Base-by-base conservation (phyloP, 495 filamentous ascomycete genomes). In the Cercophora scortea region DNA sequence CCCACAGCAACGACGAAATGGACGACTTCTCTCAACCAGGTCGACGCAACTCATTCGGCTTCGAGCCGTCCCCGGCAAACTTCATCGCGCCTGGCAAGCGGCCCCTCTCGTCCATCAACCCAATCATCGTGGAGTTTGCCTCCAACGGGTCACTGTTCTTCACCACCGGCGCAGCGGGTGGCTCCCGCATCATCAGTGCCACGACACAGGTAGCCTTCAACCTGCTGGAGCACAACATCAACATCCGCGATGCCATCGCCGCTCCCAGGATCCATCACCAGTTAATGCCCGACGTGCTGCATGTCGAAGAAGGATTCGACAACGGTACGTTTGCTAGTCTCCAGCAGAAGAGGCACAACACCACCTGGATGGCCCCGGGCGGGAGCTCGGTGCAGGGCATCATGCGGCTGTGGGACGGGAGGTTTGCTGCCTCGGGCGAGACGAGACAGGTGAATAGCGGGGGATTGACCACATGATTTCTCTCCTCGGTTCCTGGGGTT, bases 21-120 rank as follows among this genome's bases (percentile, higher is more conserved):
- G 87, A 95, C 62, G 88, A 87, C 78, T 91, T 92, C 72, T 85
- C 80, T n/a, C 87, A 90, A 48, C 90, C 90, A 3, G 79, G 79
- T 13, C 71, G 73, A 0, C 78, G 73, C 13, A 95, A 95, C 68
- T 78, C 81, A 6, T 96, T 95, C 54, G 90, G 89, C 44, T 95
- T 85, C 64, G 69, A 85, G 32, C 90, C 89, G 8, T 87, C 84
- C 1, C 82, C 83, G 0, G 74, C 82, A 15, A 95, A 96, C 74
- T 96, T 79, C 67, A 81, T 95, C 69, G 75, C 76, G 5, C 87
- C 91, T 0, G 79, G 82, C 8, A 95, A 95, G 62, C 80, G 91
- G 0, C 89, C 91, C 0, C 70, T 95, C 4, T 89, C 84, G 2
- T 89, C 85, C 49, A 89, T 90, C 57, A 83, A 85, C 0, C 88